These are phyloP conservation scores for Alternaria triticimaculans DNA, from an alignment of 2,329 filamentous ascomycete species.

Conservation along the genomic window DNA sequence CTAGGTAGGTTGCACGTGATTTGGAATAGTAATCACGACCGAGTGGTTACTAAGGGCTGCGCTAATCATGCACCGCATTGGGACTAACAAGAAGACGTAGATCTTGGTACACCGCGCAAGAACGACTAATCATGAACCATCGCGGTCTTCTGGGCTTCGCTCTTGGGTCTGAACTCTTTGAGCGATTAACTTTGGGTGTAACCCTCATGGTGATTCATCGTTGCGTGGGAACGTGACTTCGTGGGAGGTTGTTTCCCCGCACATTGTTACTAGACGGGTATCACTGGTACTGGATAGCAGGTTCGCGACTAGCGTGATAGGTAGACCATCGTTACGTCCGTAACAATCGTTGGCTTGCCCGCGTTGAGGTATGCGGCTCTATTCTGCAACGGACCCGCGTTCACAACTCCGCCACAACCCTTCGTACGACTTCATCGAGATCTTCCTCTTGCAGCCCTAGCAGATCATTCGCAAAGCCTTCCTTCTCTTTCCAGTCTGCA, in stretches of 20 bases:
- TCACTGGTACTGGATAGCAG: not conserved
- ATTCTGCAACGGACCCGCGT: not conserved
- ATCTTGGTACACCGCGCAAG: not conserved
- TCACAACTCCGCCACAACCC: constrained; percentile 26
- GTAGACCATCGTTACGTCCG: not conserved
- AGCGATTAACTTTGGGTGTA: not conserved
- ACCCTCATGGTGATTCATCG: not conserved
- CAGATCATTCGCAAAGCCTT: constrained; percentile 41
- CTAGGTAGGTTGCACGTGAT: not conserved
- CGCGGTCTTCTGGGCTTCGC: not conserved
- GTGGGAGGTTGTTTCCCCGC: not conserved
- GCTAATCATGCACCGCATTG: not conserved
- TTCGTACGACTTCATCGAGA: constrained; percentile 38
- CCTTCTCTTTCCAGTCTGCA: constrained; percentile 40
- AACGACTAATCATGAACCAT: not conserved
- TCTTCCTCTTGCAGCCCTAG: constrained; percentile 42
- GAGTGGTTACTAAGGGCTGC: not conserved
- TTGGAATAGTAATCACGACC: not conserved
- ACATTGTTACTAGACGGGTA: not conserved
- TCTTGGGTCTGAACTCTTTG: not conserved
- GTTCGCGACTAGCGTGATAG: not conserved
- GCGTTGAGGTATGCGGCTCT: not conserved
- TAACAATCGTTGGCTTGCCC: not conserved
- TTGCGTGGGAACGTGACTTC: not conserved
- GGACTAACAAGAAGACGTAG: not conserved